A percentile compares a stretch with the other conserved stretches of the same genome.
Conservation (phyloP, 371 early-diverging fungal genomes). For the Actinomortierella wolfii region DNA sequence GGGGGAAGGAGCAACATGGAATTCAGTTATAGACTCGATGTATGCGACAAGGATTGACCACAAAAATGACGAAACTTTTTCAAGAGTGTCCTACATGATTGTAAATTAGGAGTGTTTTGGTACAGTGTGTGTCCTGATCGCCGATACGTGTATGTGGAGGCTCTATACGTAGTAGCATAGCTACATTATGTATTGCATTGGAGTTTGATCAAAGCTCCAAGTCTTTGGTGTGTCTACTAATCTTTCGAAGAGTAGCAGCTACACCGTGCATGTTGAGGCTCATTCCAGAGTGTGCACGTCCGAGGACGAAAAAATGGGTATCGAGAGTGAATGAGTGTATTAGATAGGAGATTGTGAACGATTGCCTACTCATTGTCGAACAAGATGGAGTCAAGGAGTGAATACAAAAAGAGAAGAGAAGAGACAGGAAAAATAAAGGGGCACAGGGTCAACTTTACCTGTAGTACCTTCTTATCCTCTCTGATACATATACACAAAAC, state of each 20-base stretch:
- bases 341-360: background rate
- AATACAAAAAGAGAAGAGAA: background rate
- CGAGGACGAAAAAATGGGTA: constrained; percentile 1
- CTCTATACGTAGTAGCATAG: too few relatives aligned
- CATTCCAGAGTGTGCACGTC: background rate
- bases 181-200: too few relatives aligned
- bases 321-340: background rate
- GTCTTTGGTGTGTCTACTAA: background rate
- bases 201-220: constrained; percentile 6
- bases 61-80: too few relatives aligned
- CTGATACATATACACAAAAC: background rate
- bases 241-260: background rate
- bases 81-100: too few relatives aligned
- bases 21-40: too few relatives aligned
- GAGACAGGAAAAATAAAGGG: background rate
- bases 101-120: too few relatives aligned
- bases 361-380: background rate
- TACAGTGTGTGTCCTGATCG: too few relatives aligned
- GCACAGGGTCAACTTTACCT: background rate
- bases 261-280: background rate
- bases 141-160: too few relatives aligned
- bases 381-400: background rate
- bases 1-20: too few relatives aligned
- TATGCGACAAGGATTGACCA: too few relatives aligned
- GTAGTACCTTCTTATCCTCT: too few relatives aligned